A percentile compares a stretch with the other conserved stretches of the same genome.
These are phyloP conservation scores for Aspergillus floridensis DNA, from an alignment of 2,329 filamentous ascomycete species.

Conservation along the genomic window DNA sequence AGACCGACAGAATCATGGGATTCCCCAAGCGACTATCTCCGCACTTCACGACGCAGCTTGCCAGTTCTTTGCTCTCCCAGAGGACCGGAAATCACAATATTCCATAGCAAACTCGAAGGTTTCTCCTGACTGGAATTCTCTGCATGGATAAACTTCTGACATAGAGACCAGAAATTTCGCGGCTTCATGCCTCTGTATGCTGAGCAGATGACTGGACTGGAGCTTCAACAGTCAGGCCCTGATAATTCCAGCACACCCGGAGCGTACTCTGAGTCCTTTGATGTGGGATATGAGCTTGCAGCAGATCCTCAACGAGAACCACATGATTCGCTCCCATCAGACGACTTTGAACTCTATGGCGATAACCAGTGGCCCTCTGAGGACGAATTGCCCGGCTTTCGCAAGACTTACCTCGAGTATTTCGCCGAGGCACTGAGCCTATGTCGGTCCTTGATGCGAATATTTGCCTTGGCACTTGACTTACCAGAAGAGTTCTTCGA, in stretches of 20 bases:
- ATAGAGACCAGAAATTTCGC: conserved; percentile 20
- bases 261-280: conserved; percentile 25
- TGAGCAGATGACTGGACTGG: conserved; percentile 15
- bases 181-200: conserved; percentile 26
- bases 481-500: conserved; percentile 40
- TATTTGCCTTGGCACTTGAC: conserved; percentile 42
- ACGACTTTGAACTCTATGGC: conserved; percentile 22
- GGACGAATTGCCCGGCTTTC: conserved; percentile 17
- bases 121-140: background rate
- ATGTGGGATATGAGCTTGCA: conserved; percentile 27
- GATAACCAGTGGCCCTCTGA: conserved; percentile 25
- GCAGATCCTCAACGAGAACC: conserved; percentile 16
- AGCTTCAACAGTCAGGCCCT: conserved; percentile 8
- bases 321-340: conserved; percentile 13
- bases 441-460: conserved; percentile 30
- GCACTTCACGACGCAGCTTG: conserved; percentile 27
- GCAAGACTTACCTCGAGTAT: conserved; percentile 19
- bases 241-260: background rate
- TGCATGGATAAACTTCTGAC: no score
- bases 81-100: conserved; percentile 44
- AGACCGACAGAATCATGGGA: conserved; percentile 23
- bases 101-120: conserved; percentile 34
- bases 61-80: conserved; percentile 41
- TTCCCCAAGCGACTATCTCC: conserved; percentile 16
- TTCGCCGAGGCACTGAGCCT: conserved; percentile 17